Conservation (phyloP, 2,329 filamentous ascomycete species). For the Cercospora brassicicola region DNA sequence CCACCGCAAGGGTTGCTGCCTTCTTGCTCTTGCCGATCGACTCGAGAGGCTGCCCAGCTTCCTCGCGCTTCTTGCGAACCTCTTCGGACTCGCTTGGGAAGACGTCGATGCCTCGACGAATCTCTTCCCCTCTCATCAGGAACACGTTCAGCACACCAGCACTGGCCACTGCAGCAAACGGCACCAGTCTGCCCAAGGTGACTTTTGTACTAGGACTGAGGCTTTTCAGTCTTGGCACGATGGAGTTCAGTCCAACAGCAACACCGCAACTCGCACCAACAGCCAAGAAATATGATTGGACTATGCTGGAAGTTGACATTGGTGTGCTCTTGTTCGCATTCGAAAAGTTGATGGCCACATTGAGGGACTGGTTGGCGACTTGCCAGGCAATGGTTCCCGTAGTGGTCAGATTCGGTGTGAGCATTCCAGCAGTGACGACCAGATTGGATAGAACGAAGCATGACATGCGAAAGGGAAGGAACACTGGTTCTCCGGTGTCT, state of each 20-base stretch:
- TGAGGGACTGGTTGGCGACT: slow-evolving; percentile 93
- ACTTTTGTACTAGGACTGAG: slow-evolving; percentile 73
- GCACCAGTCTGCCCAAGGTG: slow-evolving; percentile 82
- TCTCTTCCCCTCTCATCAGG: slow-evolving; percentile 96
- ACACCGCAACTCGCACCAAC: slow-evolving; percentile 93
- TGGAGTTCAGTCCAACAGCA: slow-evolving; percentile 83
- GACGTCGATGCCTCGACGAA: slow-evolving; percentile 86
- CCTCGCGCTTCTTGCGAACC: slow-evolving; percentile 59
- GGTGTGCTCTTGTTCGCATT: slow-evolving; percentile 98
- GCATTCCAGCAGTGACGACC: slow-evolving; percentile 93
- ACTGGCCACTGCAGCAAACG: slow-evolving; percentile 90
- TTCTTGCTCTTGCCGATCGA: slow-evolving; percentile 82
- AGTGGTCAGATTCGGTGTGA: slow-evolving; percentile 82
- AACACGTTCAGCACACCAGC: slow-evolving; percentile 94
- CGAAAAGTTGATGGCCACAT: slow-evolving; percentile 95
- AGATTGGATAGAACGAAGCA: slow-evolving; percentile 91
- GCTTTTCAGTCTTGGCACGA: slow-evolving; percentile 79
- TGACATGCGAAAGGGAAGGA: slow-evolving; percentile 97
- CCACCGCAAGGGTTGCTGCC: slow-evolving; percentile 84
- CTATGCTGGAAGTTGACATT: slow-evolving; percentile 74
- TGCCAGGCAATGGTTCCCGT: slow-evolving; percentile 90
- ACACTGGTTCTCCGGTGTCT: slow-evolving; percentile 91
- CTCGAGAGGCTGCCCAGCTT: slow-evolving; percentile 38
- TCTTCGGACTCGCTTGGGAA: slow-evolving; percentile 75
- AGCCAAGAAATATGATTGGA: slow-evolving; percentile 86